Evolutionary conservation across 164 flowering plant genomes (phyloP), one percentile per base, ranked within the genome.

Genomic region (Hamamelis virginiana): DNA sequence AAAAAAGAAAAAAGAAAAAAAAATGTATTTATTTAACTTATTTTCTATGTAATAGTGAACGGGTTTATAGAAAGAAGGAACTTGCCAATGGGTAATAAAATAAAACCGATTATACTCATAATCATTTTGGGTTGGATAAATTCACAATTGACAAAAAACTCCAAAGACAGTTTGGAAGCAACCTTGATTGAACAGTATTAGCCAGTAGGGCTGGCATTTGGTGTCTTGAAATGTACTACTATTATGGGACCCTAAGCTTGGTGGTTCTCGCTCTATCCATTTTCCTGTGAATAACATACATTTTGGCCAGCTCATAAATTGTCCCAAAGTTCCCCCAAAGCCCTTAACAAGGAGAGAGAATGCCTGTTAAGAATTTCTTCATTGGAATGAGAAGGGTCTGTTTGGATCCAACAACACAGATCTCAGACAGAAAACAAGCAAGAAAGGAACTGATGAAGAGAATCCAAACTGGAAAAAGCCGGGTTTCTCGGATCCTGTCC

Each of bases 401-500:
- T 71, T 70, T 75, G 75, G 75, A 70, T 61, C 60, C 16, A 50
- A 56, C 8, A 44, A 21, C 45, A 62, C 23, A 50, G 46, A 64
- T 5, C 38, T 27, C 66, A 44, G 41, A 62, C 8, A 55, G 52
- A 14, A 51, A 56, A 50, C 66, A 62, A 22, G 52, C 25, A 45
- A 33, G 47, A 64, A 45, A 68, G 64, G n/a, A 14, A 56, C 50
- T 19, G 27, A n/a, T 41, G 59, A 55, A 62, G 15, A 62, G 70
- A 67, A 55, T 69, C 75, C 74, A 21, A 71, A 72, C 78, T 76
- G 76, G 72, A 73, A 75, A 78, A 69, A 59, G 60, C 81, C 84
- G 81, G 76, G 68, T 78, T 74, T 78, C 38, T 19, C 73, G 82
- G 82, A 81, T 78, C 82, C 73, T 76, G 82, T 77, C 80, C 71